These are phyloP conservation scores for Basidiobolus meristosporus DNA, from an alignment of 371 early-diverging fungal genomes.

Conservation along the genomic window DNA sequence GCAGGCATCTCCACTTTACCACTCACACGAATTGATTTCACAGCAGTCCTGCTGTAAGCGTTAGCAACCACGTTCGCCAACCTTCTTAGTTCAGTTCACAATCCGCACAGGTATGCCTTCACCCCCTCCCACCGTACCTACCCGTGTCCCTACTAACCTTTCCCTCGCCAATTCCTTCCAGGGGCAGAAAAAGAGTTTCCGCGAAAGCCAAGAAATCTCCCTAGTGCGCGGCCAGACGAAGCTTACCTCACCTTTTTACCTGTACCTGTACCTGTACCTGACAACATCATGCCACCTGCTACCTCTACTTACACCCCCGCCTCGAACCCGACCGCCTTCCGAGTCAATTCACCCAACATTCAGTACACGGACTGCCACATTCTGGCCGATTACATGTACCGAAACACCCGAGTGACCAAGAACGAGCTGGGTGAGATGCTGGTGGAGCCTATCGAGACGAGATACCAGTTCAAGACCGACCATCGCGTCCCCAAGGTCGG, in stretches of 20 bases:
- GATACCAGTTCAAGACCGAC: constrained; percentile 77
- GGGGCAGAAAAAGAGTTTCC: constrained; percentile 4
- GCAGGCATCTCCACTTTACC: no score
- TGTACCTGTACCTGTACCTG: constrained; percentile 8
- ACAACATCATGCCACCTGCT: constrained; percentile 8
- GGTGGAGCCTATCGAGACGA: constrained; percentile 68
- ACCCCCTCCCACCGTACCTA: no score
- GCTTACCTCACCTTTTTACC: constrained; percentile 10
- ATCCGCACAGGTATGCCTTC: constrained; percentile 77
- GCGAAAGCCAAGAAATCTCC: constrained; percentile 7
- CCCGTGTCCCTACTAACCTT: constrained; percentile 10
- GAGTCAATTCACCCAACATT: constrained; percentile 73
- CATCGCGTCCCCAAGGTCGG: constrained; percentile 63
- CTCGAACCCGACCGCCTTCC: constrained; percentile 34
- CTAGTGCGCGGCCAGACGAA: no score
- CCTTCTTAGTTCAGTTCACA: constrained; percentile 65
- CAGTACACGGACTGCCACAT: constrained; percentile 69
- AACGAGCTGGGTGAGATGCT: constrained; percentile 39
- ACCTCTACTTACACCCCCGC: constrained; percentile 10
- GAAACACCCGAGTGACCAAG: constrained; percentile 60
- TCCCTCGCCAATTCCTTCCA: not conserved
- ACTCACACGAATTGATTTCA: no score
- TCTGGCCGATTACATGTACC: constrained; percentile 66
- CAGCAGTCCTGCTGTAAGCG: no score
- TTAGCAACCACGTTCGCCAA: constrained; percentile 79